A percentile compares a stretch with the other conserved stretches of the same genome.
These are phyloP conservation scores for Xylariaceae sp. DNA, from an alignment of 2,329 filamentous ascomycete genomes.

Conservation along the genomic window DNA sequence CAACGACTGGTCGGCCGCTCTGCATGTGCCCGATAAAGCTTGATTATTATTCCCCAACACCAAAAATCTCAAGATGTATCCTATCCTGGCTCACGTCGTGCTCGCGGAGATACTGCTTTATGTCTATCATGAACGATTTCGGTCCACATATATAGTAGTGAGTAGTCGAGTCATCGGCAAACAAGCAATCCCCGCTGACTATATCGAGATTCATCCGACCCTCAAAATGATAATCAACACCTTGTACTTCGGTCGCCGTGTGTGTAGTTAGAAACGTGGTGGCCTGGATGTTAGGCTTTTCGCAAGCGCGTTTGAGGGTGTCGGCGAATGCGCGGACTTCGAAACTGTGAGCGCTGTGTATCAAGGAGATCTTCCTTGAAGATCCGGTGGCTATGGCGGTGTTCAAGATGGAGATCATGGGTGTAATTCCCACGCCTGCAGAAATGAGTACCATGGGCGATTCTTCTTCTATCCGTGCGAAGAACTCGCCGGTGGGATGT, in stretches of 20 bases:
- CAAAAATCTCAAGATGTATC: constrained; percentile 65
- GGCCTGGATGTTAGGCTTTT: constrained; percentile 44
- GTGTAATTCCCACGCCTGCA: constrained; percentile 65
- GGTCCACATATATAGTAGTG: constrained; percentile 73
- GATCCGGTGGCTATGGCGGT: constrained; percentile 32
- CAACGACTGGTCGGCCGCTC: too few species aligned
- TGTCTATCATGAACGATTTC: constrained; percentile 62
- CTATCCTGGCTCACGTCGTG: constrained; percentile 55
- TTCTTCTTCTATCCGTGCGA: constrained; percentile 47
- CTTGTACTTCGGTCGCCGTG: constrained; percentile 40
- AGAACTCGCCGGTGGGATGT: constrained; percentile 59
- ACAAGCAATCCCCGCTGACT: constrained; percentile 52
- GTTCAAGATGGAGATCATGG: constrained; percentile 62
- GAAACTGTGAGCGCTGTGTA: constrained; percentile 55
- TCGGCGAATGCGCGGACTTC: constrained; percentile 52
- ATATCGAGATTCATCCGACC: constrained; percentile 57
- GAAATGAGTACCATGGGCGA: constrained; percentile 62
- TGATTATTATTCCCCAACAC: constrained; percentile 36
- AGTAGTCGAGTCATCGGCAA: constrained; percentile 48
- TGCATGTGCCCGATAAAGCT: too few species aligned
- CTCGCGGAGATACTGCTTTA: constrained; percentile 48
- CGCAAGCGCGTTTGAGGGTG: constrained; percentile 43
- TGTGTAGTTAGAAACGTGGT: constrained; percentile 57
- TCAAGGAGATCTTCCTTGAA: constrained; percentile 53
- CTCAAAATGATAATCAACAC: constrained; percentile 55